Percentiles rank a stretch among this genome's conserved stretches.
Conservation (phyloP, 2,329 filamentous ascomycete genomes). For the Epichloe coenophiala region DNA sequence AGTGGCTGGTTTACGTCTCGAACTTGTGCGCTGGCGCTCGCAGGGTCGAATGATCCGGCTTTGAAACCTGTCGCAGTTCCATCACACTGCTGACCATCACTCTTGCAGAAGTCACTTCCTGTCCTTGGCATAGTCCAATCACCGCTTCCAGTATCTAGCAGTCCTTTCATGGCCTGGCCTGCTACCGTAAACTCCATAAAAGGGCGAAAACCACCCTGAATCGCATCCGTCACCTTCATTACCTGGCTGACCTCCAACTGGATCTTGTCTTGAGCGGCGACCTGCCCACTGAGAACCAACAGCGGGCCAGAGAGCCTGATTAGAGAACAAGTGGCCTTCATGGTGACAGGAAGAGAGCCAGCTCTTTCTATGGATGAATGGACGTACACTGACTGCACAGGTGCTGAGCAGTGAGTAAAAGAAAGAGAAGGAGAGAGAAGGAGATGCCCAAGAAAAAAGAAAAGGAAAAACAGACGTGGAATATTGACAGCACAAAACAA, state of each 20-base stretch:
- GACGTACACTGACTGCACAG: too few species aligned
- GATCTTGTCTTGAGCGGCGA: neutral
- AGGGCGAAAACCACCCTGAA: neutral
- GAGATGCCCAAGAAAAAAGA: too few species aligned
- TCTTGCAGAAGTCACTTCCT: neutral
- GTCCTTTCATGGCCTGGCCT: neutral
- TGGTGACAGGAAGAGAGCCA: neutral
- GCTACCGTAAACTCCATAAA: slow-evolving; percentile 2
- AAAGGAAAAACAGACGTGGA: too few species aligned
- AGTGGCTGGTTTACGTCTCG: neutral
- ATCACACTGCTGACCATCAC: neutral
- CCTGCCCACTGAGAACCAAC: neutral
- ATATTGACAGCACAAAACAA: too few species aligned
- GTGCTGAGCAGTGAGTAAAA: too few species aligned
- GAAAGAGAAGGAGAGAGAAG: neutral
- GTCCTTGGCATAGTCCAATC: neutral
- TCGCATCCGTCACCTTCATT: neutral
- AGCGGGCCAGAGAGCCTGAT: neutral
- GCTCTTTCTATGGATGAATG: neutral
- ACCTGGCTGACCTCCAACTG: neutral
- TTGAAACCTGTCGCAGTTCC: neutral
- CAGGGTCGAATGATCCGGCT: neutral
- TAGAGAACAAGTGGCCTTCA: neutral
- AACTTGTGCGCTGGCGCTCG: neutral
- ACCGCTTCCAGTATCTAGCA: slow-evolving; percentile 3